Percentiles rank a stretch among this genome's conserved stretches.
Evolutionary conservation across 2,329 filamentous ascomycete species (phyloP).

Genomic region (Calonectria henricotiae): DNA sequence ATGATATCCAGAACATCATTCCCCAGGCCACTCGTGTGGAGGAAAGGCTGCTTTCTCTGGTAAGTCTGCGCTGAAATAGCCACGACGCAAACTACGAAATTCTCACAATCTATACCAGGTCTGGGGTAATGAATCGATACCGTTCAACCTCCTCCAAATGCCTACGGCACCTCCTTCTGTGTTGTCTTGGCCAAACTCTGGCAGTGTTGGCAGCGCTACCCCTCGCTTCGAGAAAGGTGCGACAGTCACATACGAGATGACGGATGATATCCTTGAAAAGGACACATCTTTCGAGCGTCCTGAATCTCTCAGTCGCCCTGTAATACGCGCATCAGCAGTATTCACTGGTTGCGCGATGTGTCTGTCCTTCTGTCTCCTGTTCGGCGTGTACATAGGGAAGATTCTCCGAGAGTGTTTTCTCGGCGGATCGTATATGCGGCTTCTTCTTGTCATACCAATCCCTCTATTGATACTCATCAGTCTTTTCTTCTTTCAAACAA

Average conservation of each 20-base stretch:
- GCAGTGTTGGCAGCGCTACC: constrained; percentile 21
- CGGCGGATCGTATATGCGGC: constrained; percentile 59
- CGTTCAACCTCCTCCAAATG: constrained; percentile 31
- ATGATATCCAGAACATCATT: constrained; percentile 29
- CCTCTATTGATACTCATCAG: constrained; percentile 58
- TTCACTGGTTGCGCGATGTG: constrained; percentile 60
- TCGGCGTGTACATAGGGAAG: constrained; percentile 59
- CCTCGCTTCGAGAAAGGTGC: constrained; percentile 22
- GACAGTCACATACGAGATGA: constrained; percentile 7
- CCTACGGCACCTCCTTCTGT: constrained; percentile 23
- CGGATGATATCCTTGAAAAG: constrained; percentile 24
- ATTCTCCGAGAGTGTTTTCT: constrained; percentile 60
- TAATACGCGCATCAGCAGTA: constrained; percentile 22
- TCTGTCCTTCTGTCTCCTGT: constrained; percentile 59
- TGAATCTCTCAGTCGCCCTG: constrained; percentile 21
- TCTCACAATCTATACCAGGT: constrained; percentile 1
- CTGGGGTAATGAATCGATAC: constrained; percentile 23
- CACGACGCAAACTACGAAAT: no score
- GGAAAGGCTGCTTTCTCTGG: constrained; percentile 24
- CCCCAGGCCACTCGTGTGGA: constrained; percentile 28
- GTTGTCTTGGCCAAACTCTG: constrained; percentile 16
- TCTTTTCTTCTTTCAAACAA: constrained; percentile 64
- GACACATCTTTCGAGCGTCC: constrained; percentile 18
- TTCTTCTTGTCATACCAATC: constrained; percentile 57
- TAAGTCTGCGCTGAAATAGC: neutral